Conservation (phyloP, 2,329 filamentous ascomycete species). For the Calonectria pseudoreteaudii region DNA sequence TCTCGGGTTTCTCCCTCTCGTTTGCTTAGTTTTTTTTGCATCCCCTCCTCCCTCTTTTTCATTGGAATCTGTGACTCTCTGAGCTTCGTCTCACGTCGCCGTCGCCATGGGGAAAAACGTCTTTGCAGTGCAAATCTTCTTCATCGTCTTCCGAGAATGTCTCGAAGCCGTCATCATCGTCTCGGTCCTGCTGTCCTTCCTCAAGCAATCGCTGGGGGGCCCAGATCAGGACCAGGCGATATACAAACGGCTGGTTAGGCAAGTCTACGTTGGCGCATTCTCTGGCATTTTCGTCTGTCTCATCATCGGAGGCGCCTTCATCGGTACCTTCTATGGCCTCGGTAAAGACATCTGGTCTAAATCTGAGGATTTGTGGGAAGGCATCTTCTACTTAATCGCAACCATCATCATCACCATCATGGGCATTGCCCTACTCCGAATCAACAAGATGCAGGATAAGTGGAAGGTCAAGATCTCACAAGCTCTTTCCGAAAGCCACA, state of each 20-base stretch:
- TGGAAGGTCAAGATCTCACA: constrained; percentile 80
- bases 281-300: constrained; percentile 71
- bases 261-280: constrained; percentile 74
- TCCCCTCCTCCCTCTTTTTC: too few relatives aligned
- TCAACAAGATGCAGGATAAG: constrained; percentile 81
- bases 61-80: neutral
- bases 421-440: constrained; percentile 78
- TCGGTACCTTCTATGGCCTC: constrained; percentile 76
- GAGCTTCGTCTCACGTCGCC: neutral
- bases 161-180: constrained; percentile 84
- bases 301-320: constrained; percentile 71
- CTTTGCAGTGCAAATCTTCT: constrained; percentile 82
- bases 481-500: constrained; percentile 66
- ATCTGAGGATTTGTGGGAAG: constrained; percentile 80
- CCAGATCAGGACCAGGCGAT: constrained; percentile 67
- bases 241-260: constrained; percentile 74
- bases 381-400: constrained; percentile 75
- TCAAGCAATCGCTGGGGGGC: constrained; percentile 78
- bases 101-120: constrained; percentile 70
- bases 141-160: constrained; percentile 85
- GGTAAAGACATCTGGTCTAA: constrained; percentile 70
- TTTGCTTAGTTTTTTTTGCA: neutral
- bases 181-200: constrained; percentile 81
- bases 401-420: constrained; percentile 78
- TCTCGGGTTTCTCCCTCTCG: neutral